These are phyloP conservation scores for Candida jianshihensis DNA, from an alignment of 805 yeast genomes.

Conservation along the genomic window DNA sequence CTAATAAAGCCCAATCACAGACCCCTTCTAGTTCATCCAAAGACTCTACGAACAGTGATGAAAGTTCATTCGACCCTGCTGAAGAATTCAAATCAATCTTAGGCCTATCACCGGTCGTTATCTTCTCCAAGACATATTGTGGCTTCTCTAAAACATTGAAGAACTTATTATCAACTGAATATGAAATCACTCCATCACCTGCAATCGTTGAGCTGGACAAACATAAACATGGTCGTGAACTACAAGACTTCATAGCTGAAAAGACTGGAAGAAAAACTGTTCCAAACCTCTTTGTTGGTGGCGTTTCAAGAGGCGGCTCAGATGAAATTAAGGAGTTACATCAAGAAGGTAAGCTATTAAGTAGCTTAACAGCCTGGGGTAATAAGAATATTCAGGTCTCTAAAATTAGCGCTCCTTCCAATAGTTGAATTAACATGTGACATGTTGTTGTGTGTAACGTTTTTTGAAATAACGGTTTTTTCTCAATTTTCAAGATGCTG, in stretches of 20 bases:
- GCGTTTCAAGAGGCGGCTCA: constrained; percentile 77
- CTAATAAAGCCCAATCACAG: constrained; percentile 5
- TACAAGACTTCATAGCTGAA: constrained; percentile 65
- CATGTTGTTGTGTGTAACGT: too few relatives aligned
- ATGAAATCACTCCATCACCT: constrained; percentile 67
- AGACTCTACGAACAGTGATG: constrained; percentile 3
- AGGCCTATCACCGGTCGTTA: constrained; percentile 53
- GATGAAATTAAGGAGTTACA: constrained; percentile 72
- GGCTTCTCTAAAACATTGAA: constrained; percentile 75
- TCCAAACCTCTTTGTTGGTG: constrained; percentile 78
- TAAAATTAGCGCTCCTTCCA: constrained; percentile 52
- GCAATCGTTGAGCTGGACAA: constrained; percentile 74
- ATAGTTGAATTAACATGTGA: constrained; percentile 25
- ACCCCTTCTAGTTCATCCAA: not conserved
- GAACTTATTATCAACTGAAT: constrained; percentile 52
- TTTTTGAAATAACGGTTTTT: too few relatives aligned
- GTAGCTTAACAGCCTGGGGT: constrained; percentile 57
- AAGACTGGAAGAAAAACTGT: constrained; percentile 80
- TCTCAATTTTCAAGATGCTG: too few relatives aligned
- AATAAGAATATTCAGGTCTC: constrained; percentile 41
- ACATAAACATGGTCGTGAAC: constrained; percentile 65
- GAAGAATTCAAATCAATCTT: constrained; percentile 52
- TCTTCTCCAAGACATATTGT: constrained; percentile 52
- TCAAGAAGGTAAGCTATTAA: constrained; percentile 44
- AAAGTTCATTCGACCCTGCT: constrained; percentile 37